Conservation (phyloP, 352 stramenopile species). For the Phytophthora europaea region DNA sequence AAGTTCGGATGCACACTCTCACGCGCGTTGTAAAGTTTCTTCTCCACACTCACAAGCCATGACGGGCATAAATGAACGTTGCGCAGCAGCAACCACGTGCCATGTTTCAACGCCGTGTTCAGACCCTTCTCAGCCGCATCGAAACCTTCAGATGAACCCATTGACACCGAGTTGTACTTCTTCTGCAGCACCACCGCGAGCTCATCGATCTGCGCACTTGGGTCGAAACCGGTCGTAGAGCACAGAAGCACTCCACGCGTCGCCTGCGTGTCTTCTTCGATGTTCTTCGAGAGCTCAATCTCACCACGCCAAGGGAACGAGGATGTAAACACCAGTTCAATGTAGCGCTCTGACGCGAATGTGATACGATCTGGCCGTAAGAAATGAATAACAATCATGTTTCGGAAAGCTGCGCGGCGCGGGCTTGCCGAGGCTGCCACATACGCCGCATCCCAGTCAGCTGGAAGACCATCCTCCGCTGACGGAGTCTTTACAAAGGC, state of each 20-base stretch:
- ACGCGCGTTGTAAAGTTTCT: slow-evolving; percentile 94
- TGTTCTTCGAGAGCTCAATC: slow-evolving; percentile 95
- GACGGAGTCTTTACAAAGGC: slow-evolving; percentile 81
- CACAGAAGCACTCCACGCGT: slow-evolving; percentile 96
- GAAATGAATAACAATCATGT: slow-evolving; percentile 85
- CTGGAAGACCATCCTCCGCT: slow-evolving; percentile 80
- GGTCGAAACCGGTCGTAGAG: slow-evolving; percentile 98
- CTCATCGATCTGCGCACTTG: slow-evolving; percentile 97
- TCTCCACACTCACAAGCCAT: slow-evolving; percentile 98
- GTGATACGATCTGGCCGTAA: slow-evolving; percentile 92
- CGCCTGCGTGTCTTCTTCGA: slow-evolving; percentile 93
- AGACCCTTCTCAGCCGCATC: slow-evolving; percentile 96
- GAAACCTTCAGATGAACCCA: slow-evolving; percentile 98
- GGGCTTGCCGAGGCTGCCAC: slow-evolving; percentile 50
- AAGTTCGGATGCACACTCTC: slow-evolving; percentile 82
- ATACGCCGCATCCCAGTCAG: slow-evolving; percentile 62
- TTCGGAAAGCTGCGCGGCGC: slow-evolving; percentile 79
- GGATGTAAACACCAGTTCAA: slow-evolving; percentile 87
- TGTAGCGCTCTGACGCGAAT: slow-evolving; percentile 81
- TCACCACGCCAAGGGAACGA: slow-evolving; percentile 96
- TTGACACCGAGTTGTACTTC: slow-evolving; percentile 97
- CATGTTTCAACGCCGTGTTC: slow-evolving; percentile 95
- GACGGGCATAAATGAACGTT: slow-evolving; percentile 99
- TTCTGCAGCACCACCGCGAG: slow-evolving; percentile 93
- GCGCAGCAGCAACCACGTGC: slow-evolving; percentile 98